A percentile compares a stretch with the other conserved stretches of the same genome.
phyloP scores from a whole-genome alignment of 768 basidiomycete species.

The Mycena latifolia region DNA sequence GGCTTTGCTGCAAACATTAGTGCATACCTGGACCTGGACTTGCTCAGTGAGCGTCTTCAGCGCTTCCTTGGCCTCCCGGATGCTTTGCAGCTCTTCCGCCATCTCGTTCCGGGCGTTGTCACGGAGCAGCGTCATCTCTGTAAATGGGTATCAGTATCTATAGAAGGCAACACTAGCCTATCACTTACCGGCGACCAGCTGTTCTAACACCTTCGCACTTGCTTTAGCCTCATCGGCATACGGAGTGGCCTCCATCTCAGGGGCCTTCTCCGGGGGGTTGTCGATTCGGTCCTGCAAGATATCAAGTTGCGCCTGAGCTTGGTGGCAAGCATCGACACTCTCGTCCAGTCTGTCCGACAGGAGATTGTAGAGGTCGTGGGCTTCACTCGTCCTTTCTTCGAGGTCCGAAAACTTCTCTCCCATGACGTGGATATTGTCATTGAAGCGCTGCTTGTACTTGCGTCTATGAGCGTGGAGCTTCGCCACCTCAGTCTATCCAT shows the following conservation, averaged over 20 bases:
- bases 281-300: constrained; percentile 49
- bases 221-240: constrained; percentile 42
- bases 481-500: constrained; percentile 48
- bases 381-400: constrained; percentile 54
- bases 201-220: constrained; percentile 50
- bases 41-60: constrained; percentile 45
- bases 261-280: constrained; percentile 7
- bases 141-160: constrained; percentile 10
- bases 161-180: not conserved
- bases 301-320: constrained; percentile 51
- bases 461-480: constrained; percentile 54
- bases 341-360: constrained; percentile 53
- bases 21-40: constrained; percentile 50
- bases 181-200: constrained; percentile 57
- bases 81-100: constrained; percentile 56
- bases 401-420: constrained; percentile 54
- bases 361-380: constrained; percentile 49
- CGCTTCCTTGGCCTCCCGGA: constrained; percentile 55
- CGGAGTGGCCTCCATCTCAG: constrained; percentile 17
- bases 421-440: constrained; percentile 53
- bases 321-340: constrained; percentile 42
- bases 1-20: constrained; percentile 23
- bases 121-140: constrained; percentile 61
- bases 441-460: constrained; percentile 57
- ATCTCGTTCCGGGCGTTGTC: constrained; percentile 60